Evolutionary conservation across 345 rosid species (phyloP).

Genomic region (Eucalyptus dawsonii): DNA sequence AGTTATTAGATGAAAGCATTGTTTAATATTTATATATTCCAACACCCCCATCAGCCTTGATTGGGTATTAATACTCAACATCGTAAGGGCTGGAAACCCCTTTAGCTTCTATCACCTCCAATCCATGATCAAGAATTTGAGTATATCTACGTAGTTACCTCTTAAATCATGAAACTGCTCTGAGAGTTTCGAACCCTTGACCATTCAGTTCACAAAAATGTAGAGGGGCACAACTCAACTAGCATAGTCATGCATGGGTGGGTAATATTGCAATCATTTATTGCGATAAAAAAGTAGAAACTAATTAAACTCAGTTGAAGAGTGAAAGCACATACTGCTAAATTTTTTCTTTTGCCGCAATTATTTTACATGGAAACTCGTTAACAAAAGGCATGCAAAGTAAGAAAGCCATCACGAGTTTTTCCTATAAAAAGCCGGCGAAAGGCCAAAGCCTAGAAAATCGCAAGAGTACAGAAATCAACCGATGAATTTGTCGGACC

Average conservation of each 20-base stretch:
- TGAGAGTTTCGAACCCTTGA: no score
- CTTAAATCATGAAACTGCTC: accelerated
- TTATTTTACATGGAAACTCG: not conserved
- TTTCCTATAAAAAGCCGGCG: not conserved
- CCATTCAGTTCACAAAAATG: accelerated
- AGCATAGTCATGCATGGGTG: accelerated
- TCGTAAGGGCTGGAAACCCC: not conserved
- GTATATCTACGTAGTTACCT: no score
- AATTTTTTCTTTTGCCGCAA: not conserved
- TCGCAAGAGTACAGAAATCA: not conserved
- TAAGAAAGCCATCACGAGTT: not conserved
- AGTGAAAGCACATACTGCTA: not conserved
- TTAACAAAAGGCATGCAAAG: not conserved
- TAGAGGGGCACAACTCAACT: no score
- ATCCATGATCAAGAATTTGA: no score
- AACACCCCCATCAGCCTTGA: not conserved
- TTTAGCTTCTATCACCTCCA: no score
- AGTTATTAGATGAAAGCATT: no score
- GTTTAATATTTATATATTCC: no score
- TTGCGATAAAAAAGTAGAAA: not conserved
- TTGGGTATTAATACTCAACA: not conserved
- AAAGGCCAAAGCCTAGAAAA: not conserved
- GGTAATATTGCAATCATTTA: not conserved
- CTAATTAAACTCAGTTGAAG: not conserved
- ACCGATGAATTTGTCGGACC: not conserved